Evolutionary conservation across 805 yeast species (phyloP).

Genomic region (Suhomyces tanzawaensis): DNA sequence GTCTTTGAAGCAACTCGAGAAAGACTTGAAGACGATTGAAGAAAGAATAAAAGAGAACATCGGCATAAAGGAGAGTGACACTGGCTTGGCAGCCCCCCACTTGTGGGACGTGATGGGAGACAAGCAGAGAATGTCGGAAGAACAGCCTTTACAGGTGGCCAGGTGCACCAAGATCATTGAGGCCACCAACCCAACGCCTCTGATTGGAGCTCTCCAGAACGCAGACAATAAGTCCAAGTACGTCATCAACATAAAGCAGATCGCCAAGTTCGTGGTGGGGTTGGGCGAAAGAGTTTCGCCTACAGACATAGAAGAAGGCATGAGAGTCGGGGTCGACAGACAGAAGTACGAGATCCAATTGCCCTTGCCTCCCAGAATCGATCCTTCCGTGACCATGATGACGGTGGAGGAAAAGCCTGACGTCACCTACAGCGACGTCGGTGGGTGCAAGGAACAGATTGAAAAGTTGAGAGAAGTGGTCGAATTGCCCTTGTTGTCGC

Average conservation of each 20-base stretch:
- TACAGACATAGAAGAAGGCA: slow-evolving; percentile 98
- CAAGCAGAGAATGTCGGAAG: slow-evolving; percentile 86
- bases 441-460: slow-evolving; percentile 98
- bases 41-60: slow-evolving; percentile 88
- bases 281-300: slow-evolving; percentile 97
- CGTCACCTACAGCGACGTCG: slow-evolving; percentile 96
- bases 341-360: slow-evolving; percentile 94
- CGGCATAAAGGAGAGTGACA: slow-evolving; percentile 92
- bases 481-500: slow-evolving; percentile 87
- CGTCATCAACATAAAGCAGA: slow-evolving; percentile 95
- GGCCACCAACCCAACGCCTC: slow-evolving; percentile 41
- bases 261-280: slow-evolving; percentile 96
- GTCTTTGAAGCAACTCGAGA: slow-evolving; percentile 76
- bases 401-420: slow-evolving; percentile 99
- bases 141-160: slow-evolving; percentile 97
- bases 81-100: slow-evolving; percentile 96
- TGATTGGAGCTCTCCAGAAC: slow-evolving; percentile 40
- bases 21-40: slow-evolving; percentile 82
- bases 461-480: slow-evolving; percentile 96
- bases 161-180: slow-evolving; percentile 96
- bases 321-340: slow-evolving; percentile 99
- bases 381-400: slow-evolving; percentile 99
- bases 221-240: slow-evolving; percentile 88
- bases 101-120: slow-evolving; percentile 98
- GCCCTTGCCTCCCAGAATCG: slow-evolving; percentile 97